Conservation (phyloP, 371 early-diverging fungal genomes). For the Mucor racemosus region DNA sequence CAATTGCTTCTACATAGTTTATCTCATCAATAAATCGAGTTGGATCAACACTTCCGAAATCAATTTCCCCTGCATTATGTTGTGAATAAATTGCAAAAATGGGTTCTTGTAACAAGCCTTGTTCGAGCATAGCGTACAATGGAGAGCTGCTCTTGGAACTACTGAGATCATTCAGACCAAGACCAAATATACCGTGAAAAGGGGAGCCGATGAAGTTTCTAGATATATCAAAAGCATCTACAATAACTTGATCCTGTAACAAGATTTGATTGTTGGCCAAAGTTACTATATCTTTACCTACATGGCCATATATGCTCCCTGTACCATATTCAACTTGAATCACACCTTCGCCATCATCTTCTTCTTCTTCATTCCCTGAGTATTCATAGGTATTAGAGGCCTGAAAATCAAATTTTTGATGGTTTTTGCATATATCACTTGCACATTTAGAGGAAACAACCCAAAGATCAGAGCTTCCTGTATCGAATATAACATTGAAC, state of each 20-base stretch:
- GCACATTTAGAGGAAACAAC: slow-evolving; percentile 91
- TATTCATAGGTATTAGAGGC: slow-evolving; percentile 17
- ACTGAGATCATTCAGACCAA: slow-evolving; percentile 64
- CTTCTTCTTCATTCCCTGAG: background rate
- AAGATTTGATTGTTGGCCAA: slow-evolving; percentile 46
- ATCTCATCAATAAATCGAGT: slow-evolving; percentile 58
- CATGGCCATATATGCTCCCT: slow-evolving; percentile 56
- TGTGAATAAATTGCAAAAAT: slow-evolving; percentile 76
- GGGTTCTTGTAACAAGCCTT: slow-evolving; percentile 63
- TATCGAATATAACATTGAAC: slow-evolving; percentile 76
- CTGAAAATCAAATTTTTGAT: slow-evolving; percentile 24
- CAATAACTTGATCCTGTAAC: slow-evolving; percentile 54
- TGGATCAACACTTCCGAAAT: slow-evolving; percentile 70
- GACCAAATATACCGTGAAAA: slow-evolving; percentile 75
- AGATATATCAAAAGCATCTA: slow-evolving; percentile 58
- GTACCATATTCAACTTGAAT: slow-evolving; percentile 71
- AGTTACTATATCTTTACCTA: slow-evolving; percentile 55
- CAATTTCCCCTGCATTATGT: slow-evolving; percentile 63
- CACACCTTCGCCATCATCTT: slow-evolving; percentile 7
- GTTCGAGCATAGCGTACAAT: slow-evolving; percentile 73
- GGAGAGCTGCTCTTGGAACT: slow-evolving; percentile 40
- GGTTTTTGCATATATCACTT: slow-evolving; percentile 59
- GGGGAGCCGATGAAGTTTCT: slow-evolving; percentile 60
- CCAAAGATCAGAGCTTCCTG: slow-evolving; percentile 80
- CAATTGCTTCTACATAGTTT: slow-evolving; percentile 67